Percentiles rank a stretch among this genome's conserved stretches.
These are phyloP conservation scores for Chamaecyparis obtusa DNA, from an alignment of 75 land plant genomes.

Conservation along the genomic window DNA sequence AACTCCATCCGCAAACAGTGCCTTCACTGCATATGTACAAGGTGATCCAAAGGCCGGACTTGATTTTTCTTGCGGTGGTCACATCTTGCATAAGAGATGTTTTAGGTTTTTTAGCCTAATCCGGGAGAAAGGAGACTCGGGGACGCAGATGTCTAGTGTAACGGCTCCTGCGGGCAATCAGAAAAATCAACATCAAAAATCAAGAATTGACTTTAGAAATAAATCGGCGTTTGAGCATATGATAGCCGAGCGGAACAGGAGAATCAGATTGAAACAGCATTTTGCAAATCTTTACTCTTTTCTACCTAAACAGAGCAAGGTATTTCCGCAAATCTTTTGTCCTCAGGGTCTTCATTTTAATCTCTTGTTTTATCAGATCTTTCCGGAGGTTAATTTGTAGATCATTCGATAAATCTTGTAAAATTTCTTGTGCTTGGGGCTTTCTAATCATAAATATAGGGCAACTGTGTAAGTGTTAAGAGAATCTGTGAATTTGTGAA, in stretches of 20 bases:
- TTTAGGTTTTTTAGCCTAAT: not conserved
- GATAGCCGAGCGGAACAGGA: conserved; percentile 10
- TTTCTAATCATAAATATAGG: no score
- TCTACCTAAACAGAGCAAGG: not conserved
- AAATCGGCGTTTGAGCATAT: conserved; percentile 10
- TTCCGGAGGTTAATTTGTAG: not conserved
- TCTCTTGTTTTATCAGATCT: not conserved
- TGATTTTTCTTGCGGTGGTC: not conserved
- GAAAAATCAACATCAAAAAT: not conserved
- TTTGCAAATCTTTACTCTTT: not conserved
- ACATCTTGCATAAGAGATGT: not conserved
- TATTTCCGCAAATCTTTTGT: not conserved
- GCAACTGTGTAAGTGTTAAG: no score
- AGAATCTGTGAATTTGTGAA: no score
- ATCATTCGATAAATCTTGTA: not conserved
- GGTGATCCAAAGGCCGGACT: not conserved
- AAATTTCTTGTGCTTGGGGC: no score
- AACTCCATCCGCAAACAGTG: not conserved
- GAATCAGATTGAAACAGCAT: conserved; percentile 2
- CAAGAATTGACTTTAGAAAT: not conserved
- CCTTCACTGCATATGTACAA: not conserved
- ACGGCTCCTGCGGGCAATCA: not conserved
- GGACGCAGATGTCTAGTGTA: not conserved
- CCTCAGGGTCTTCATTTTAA: not conserved
- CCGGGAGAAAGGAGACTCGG: not conserved